Conservation (phyloP, 2,329 filamentous ascomycete species). For the Leptosphaerulina australis region DNA sequence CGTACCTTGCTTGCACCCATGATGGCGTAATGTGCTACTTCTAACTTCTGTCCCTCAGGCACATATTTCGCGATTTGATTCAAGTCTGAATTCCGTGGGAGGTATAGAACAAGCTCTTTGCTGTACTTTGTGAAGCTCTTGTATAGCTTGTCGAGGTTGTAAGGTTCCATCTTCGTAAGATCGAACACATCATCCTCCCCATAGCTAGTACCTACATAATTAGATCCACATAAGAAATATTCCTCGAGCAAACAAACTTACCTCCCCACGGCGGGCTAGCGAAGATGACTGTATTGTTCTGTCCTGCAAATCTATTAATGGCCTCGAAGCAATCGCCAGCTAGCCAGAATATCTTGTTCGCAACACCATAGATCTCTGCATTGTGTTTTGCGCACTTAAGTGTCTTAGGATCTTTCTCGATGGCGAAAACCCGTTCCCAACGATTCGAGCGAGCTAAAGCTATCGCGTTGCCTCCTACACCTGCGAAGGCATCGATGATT, state of each 20-base stretch:
- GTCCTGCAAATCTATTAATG: constrained; percentile 60
- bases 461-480: constrained; percentile 91
- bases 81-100: constrained; percentile 67
- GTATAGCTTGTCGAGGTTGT: constrained; percentile 61
- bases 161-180: constrained; percentile 85
- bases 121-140: constrained; percentile 45
- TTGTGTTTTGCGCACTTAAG: constrained; percentile 93
- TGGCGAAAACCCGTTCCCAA: constrained; percentile 84
- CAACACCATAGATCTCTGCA: constrained; percentile 81
- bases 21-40: constrained; percentile 79
- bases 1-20: constrained; percentile 82
- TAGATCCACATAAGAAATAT: constrained; percentile 1
- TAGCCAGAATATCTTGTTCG: constrained; percentile 81
- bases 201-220: constrained; percentile 64
- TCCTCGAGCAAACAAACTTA: constrained; percentile 44
- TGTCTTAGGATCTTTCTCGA: constrained; percentile 81
- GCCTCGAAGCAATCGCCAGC: constrained; percentile 84
- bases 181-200: constrained; percentile 75
- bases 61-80: constrained; percentile 48
- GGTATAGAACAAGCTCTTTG: constrained; percentile 72
- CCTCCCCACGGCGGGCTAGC: constrained; percentile 78
- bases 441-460: constrained; percentile 83
- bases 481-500: constrained; percentile 87
- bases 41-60: constrained; percentile 40
- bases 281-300: constrained; percentile 66